phyloP scores from a whole-genome alignment of 306 rosid genomes.

The Cicer arietinum region DNA sequence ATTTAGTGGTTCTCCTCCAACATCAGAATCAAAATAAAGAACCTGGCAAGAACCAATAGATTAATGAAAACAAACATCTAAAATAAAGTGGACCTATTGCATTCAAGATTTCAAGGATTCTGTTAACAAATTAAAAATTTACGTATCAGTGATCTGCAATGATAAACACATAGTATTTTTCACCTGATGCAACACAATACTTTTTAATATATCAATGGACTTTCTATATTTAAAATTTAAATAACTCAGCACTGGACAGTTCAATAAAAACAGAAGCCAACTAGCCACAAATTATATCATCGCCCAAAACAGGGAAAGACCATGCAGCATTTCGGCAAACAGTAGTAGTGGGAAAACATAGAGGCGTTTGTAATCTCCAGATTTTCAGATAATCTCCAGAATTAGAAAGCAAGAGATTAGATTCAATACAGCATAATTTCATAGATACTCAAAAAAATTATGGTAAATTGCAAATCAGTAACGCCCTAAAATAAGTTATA shows the following conservation, averaged over 20 bases:
- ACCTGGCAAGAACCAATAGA: constrained; percentile 57
- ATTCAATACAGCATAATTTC: constrained; percentile 16
- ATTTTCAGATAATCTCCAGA: constrained; percentile 2
- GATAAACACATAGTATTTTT: background rate
- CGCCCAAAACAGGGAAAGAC: constrained; percentile 21
- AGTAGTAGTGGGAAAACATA: background rate
- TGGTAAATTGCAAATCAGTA: background rate
- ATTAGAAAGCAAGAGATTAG: constrained; percentile 10
- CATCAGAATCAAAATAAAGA: constrained; percentile 81
- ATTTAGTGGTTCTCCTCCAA: constrained; percentile 86
- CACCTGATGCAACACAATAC: background rate
- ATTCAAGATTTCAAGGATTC: constrained; percentile 19
- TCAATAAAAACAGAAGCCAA: constrained; percentile 2
- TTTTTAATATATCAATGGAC: constrained; percentile 4
- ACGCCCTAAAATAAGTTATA: constrained; percentile 1
- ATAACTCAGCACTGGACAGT: constrained; percentile 16
- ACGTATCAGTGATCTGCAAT: background rate
- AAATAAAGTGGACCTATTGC: constrained; percentile 16
- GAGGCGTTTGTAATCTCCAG: background rate
- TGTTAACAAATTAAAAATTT: constrained; percentile 23
- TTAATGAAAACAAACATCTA: constrained; percentile 36
- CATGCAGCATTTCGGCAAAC: background rate
- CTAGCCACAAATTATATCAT: constrained; percentile 25
- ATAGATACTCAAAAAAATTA: constrained; percentile 8
- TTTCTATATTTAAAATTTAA: constrained; percentile 8